Base-by-base conservation (phyloP, 768 basidiomycete species). In the Boletellus ananiceps region DNA sequence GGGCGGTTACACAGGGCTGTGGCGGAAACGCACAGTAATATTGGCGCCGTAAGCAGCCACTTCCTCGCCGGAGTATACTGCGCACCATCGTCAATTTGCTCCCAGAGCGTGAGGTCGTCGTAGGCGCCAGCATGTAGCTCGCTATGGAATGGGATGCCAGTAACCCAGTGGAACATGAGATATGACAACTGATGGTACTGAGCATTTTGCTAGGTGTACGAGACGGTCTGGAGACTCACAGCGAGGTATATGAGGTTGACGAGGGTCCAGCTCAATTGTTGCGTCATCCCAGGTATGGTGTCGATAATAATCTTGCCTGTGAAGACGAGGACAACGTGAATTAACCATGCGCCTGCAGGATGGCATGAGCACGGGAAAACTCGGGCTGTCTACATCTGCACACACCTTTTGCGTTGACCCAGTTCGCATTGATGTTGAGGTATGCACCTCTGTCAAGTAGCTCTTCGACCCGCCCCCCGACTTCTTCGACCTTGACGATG, bases 31-130 rank as follows among this genome's bases (percentile, higher is more conserved):
- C 60, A 97, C 96, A 99, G 74, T 33, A 78, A 77, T 56, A 98
- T 85, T 0, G 96, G 96, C 8, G 93, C 84, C 46, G 81, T 82
- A 51, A 96, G 79, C 25, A 99, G 75, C 92, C 93, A 98, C 66
- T 99, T 99, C 74, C 92, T 96, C 5, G 96, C 86, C 1, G 96
- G 96, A 5, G 96, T 99, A 69, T 98, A 96, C 62, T 98, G 96
- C 1, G 94, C 96, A 34, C 96, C 96, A 43, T 90, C 88, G 68
- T 99, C 96, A 43, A 99, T 99, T 76, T 99, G 96, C 65, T 99
- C 96, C 96, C 96, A 99, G 27, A 99, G 74, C 0, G 96, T 98
- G 41, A 98, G 79, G 60, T 97, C 92, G 66, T 98, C 96, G 70
- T 95, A 99, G 12, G 93, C 96, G 19, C 96, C 96, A 11, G 85